phyloP scores from a whole-genome alignment of 192 early-diverging fungal genomes.

The Bifiguratus adelaidae region DNA sequence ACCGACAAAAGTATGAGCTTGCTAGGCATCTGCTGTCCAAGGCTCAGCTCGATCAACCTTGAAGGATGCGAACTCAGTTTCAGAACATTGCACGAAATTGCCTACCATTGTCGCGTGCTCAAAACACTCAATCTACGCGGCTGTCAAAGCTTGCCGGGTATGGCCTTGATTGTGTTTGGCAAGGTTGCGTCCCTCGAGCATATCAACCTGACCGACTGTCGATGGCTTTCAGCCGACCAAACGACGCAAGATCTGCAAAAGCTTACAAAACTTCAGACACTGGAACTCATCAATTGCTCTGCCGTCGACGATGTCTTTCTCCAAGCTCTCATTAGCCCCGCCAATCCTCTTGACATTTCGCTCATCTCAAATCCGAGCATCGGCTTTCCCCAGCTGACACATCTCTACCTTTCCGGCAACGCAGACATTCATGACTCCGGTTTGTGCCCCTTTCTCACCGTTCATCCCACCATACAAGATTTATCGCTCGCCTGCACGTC shows the following conservation, averaged over 20 bases:
- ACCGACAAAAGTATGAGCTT: slow-evolving; percentile 8
- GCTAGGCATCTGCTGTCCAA: slow-evolving; percentile 5
- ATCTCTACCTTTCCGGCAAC: slow-evolving; percentile 21
- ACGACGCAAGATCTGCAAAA: slow-evolving; percentile 10
- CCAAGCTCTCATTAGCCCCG: not conserved
- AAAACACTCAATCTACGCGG: not conserved
- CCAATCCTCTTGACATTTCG: not conserved
- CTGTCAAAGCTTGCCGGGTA: slow-evolving; percentile 1
- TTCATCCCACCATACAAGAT: slow-evolving; percentile 6
- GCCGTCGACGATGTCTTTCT: slow-evolving; percentile 7
- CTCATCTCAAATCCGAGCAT: not conserved
- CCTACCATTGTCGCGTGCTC: slow-evolving; percentile 4
- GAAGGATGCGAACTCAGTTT: slow-evolving; percentile 2
- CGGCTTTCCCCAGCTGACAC: slow-evolving; percentile 9
- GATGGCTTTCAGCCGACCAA: slow-evolving; percentile 10
- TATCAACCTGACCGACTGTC: slow-evolving; percentile 9
- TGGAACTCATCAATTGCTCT: slow-evolving; percentile 13
- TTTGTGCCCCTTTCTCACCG: slow-evolving; percentile 15
- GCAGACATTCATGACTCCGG: slow-evolving; percentile 15
- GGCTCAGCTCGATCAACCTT: slow-evolving; percentile 3
- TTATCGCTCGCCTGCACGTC: slow-evolving; percentile 18
- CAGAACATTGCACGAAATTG: slow-evolving; percentile 12
- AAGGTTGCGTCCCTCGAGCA: slow-evolving; percentile 3
- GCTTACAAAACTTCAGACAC: slow-evolving; percentile 1
- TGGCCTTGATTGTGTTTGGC: slow-evolving; percentile 11